Conservation (phyloP, 1,284 basidiomycete species). For the Fomitopsis schrenkii region DNA sequence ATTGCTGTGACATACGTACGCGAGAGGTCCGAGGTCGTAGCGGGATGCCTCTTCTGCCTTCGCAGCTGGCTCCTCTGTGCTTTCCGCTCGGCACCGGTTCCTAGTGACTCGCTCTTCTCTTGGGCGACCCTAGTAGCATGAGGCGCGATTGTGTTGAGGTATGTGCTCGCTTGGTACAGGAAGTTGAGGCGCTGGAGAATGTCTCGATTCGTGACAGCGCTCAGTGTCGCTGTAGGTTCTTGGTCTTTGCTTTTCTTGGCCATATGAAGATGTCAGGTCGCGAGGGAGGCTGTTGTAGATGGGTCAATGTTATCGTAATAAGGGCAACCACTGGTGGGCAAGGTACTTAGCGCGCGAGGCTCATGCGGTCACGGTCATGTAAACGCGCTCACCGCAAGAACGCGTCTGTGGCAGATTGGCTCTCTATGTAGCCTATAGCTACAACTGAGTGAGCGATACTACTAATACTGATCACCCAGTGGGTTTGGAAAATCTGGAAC, state of each 20-base stretch:
- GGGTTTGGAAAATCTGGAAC: too few relatives aligned
- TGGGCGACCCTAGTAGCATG: neutral
- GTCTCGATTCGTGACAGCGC: constrained; percentile 60
- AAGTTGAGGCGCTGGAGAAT: constrained; percentile 80
- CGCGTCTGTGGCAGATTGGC: too few relatives aligned
- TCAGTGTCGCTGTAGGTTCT: constrained; percentile 41
- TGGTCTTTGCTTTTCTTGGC: constrained; percentile 61
- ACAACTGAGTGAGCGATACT: too few relatives aligned
- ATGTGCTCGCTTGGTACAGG: constrained; percentile 75
- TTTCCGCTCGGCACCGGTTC: neutral
- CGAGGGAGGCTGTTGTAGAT: too few relatives aligned
- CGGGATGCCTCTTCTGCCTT: constrained; percentile 27
- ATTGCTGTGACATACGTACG: constrained; percentile 61
- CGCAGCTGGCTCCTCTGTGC: constrained; percentile 10
- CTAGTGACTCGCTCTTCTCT: neutral
- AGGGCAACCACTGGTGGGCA: too few relatives aligned
- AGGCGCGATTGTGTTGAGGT: constrained; percentile 43
- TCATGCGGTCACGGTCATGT: too few relatives aligned
- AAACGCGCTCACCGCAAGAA: too few relatives aligned
- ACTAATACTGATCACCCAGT: too few relatives aligned
- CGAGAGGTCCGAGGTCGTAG: constrained; percentile 48
- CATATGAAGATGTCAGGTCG: constrained; percentile 33
- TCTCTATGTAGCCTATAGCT: too few relatives aligned
- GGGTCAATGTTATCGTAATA: too few relatives aligned
- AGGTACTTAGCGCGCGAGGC: too few relatives aligned